A percentile compares a stretch with the other conserved stretches of the same genome.
phyloP scores from a whole-genome alignment of 192 early-diverging fungal genomes.

The Geranomyces michiganensis region DNA sequence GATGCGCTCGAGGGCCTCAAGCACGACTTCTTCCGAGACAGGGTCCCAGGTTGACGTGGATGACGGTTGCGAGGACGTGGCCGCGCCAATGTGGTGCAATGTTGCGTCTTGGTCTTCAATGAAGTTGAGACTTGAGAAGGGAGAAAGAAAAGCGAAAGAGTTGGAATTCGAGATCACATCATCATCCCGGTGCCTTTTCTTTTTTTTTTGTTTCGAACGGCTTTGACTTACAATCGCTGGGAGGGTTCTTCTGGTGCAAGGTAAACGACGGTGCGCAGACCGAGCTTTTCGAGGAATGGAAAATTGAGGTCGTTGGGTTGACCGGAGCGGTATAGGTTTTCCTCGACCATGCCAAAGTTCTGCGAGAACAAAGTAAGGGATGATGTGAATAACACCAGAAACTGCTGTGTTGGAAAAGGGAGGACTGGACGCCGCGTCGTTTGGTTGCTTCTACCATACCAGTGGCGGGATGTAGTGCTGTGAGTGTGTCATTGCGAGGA shows the following conservation, averaged over 20 bases:
- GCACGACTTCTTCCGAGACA: conserved; percentile 94
- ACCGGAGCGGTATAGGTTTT: conserved; percentile 90
- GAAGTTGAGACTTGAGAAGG: conserved; percentile 64
- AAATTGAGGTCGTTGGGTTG: conserved; percentile 99
- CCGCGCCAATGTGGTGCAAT: conserved; percentile 80
- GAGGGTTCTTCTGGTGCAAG: conserved; percentile 97
- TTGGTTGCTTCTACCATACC: too few relatives aligned
- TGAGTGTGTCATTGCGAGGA: conserved; percentile 47
- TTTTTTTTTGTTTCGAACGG: too few relatives aligned
- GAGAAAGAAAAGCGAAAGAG: too few relatives aligned
- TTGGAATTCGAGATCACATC: too few relatives aligned
- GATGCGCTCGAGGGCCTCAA: conserved; percentile 85
- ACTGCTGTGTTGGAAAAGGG: too few relatives aligned
- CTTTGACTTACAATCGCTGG: conserved; percentile 15
- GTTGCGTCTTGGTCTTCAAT: conserved; percentile 98
- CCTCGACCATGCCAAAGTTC: conserved; percentile 99
- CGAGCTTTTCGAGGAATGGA: conserved; percentile 96
- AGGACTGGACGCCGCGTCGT: too few relatives aligned
- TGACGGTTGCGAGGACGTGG: not conserved
- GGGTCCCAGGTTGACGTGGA: conserved; percentile 85
- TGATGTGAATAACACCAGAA: too few relatives aligned
- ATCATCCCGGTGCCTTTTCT: not conserved
- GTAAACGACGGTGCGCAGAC: conserved; percentile 91
- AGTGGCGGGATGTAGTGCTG: conserved; percentile 80
- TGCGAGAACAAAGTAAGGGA: conserved; percentile 36